These are phyloP conservation scores for Zarea fungicola DNA, from an alignment of 2,329 filamentous ascomycete species.

Conservation along the genomic window DNA sequence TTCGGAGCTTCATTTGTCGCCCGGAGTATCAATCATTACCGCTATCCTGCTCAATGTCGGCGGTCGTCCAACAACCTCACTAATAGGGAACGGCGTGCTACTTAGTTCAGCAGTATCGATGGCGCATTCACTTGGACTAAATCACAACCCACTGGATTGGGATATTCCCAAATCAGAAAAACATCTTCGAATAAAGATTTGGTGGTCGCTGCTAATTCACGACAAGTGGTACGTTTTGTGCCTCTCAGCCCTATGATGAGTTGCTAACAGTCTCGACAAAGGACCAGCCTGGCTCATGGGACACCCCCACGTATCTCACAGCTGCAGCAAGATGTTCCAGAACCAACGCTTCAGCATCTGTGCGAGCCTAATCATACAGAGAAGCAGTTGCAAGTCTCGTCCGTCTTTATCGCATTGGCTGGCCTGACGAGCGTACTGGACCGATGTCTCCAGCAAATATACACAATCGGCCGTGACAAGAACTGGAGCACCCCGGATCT, in stretches of 20 bases:
- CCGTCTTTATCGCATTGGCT: slow-evolving; percentile 40
- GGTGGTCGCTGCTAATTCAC: slow-evolving; percentile 51
- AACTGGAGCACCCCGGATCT: slow-evolving; percentile 25
- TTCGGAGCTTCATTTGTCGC: slow-evolving; percentile 53
- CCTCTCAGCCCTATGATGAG: background rate
- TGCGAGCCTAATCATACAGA: slow-evolving; percentile 19
- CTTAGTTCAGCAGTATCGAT: slow-evolving; percentile 47
- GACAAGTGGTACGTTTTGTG: slow-evolving; percentile 48
- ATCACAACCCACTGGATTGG: slow-evolving; percentile 48
- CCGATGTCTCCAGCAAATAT: slow-evolving; percentile 28
- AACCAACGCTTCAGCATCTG: slow-evolving; percentile 33
- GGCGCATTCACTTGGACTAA: slow-evolving; percentile 49
- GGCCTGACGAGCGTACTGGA: slow-evolving; percentile 37
- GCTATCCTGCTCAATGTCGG: slow-evolving; percentile 54
- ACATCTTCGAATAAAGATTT: slow-evolving; percentile 45
- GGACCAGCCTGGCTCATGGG: slow-evolving; percentile 48
- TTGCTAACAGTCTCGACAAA: slow-evolving; percentile 17
- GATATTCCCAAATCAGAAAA: slow-evolving; percentile 48
- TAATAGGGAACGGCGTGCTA: slow-evolving; percentile 51
- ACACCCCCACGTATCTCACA: slow-evolving; percentile 44
- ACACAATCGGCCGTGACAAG: slow-evolving; percentile 28
- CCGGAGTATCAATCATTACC: slow-evolving; percentile 53
- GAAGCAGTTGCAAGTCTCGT: slow-evolving; percentile 23
- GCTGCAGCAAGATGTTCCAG: slow-evolving; percentile 43
- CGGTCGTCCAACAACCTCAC: slow-evolving; percentile 54